A percentile compares a stretch with the other conserved stretches of the same genome.
phyloP scores from a whole-genome alignment of 305 asterid genomes.

The Rubia tinctorum region DNA sequence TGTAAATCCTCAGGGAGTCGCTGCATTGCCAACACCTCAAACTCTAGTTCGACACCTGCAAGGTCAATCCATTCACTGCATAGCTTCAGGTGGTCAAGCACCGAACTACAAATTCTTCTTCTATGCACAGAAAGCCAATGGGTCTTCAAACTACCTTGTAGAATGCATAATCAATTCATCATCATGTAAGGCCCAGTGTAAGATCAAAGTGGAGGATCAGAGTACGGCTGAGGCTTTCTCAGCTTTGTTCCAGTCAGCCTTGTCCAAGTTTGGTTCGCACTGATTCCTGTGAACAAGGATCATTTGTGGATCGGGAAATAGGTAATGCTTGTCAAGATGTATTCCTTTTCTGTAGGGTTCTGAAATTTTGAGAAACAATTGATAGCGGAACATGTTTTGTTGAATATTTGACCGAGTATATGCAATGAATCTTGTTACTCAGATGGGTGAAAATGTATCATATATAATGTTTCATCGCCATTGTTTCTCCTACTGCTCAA shows the following conservation, averaged over 20 bases:
- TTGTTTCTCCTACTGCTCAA: too few relatives aligned
- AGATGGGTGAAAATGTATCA: too few relatives aligned
- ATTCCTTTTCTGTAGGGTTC: not conserved
- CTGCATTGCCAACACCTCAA: conserved; percentile 68
- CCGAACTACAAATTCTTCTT: conserved; percentile 97
- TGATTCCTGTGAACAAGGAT: conserved; percentile 20
- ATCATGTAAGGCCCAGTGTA: conserved; percentile 70
- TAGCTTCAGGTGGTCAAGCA: conserved; percentile 97
- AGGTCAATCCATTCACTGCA: conserved; percentile 73
- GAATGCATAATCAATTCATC: conserved; percentile 85
- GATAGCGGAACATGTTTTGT: not conserved
- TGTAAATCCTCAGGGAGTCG: conserved; percentile 70
- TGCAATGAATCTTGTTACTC: not conserved
- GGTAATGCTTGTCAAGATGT: conserved; percentile 7
- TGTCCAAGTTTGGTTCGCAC: conserved; percentile 58
- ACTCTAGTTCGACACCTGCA: conserved; percentile 83
- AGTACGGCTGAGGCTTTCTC: conserved; percentile 65
- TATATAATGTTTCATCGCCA: too few relatives aligned
- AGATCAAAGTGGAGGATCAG: conserved; percentile 94
- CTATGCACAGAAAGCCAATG: conserved; percentile 79
- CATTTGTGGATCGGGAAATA: not conserved
- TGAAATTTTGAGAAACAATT: not conserved
- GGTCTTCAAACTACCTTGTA: conserved; percentile 58
- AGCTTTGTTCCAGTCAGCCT: conserved; percentile 73
- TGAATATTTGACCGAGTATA: not conserved